A percentile compares a stretch with the other conserved stretches of the same genome.
phyloP scores from a whole-genome alignment of 805 yeast genomes.

The Hanseniaspora lindneri region DNA sequence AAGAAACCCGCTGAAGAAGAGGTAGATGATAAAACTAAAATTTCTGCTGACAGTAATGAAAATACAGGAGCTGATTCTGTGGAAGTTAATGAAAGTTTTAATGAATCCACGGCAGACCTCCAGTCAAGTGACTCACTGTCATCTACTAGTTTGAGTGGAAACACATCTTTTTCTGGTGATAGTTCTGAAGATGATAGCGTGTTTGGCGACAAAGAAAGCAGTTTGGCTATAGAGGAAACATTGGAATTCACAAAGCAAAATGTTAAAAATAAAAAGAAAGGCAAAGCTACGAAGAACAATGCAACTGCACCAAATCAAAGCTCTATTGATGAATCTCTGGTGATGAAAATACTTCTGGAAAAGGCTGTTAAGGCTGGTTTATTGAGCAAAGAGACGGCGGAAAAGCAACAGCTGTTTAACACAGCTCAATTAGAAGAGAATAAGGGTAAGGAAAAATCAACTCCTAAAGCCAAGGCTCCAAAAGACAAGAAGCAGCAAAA shows the following conservation, averaged over 20 bases:
- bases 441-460: background rate
- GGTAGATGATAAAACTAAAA: background rate
- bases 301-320: background rate
- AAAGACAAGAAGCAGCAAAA: background rate
- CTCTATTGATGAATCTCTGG: constrained; percentile 3
- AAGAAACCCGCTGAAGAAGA: background rate
- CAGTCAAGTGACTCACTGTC: too few relatives aligned
- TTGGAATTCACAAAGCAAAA: background rate
- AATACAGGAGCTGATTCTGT: too few relatives aligned
- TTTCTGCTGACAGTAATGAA: too few relatives aligned
- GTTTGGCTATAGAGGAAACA: background rate
- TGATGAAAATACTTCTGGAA: constrained; percentile 7
- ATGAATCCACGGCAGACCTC: too few relatives aligned
- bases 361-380: constrained; percentile 14
- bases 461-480: background rate
- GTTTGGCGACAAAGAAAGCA: background rate
- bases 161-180: too few relatives aligned
- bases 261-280: background rate
- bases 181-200: background rate
- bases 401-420: constrained; percentile 2
- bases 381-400: constrained; percentile 1
- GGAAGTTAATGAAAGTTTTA: background rate
- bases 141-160: too few relatives aligned
- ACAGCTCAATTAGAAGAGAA: background rate
- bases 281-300: background rate